Evolutionary conservation across 2,329 filamentous ascomycete genomes (phyloP), one percentile per base, ranked within the genome.

Genomic region (Diaporthe sp.): DNA sequence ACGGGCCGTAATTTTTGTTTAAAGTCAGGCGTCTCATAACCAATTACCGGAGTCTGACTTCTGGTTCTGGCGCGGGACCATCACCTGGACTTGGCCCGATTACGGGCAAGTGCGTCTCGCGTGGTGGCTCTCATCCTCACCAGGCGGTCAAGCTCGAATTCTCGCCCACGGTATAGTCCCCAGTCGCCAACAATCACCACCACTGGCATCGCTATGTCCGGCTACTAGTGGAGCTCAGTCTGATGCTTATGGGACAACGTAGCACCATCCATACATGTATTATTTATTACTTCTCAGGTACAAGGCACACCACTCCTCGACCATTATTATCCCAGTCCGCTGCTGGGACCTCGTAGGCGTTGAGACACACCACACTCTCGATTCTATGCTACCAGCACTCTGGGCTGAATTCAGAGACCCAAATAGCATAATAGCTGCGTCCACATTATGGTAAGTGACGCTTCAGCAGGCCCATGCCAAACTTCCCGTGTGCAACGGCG

Each of bases 371-470:
- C 17, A 37, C 15, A 6, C 31, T 58, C 55, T 34, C 31, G 3
- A 9, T 12, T 22, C 31, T n/a, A 9, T 31, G 31, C 31, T n/a
- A 22, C 12, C 20, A 22, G 55, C 4, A 20, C 22, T 20, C 20
- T 37, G 6, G n/a, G 31, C 31, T 37, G 31, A 4, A 5, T 57
- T 34, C 9, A 34, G 0, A 10, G 28, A 9, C 7, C 57, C 57
- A 31, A n/a, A 73, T 8, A 42, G 9, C 71, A 73, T 68, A 17
- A 74, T 58, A 39, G 39, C 57, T 10, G 47, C 47, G n/a, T 67
- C 72, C 2, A 67, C 51, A 42, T 51, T n/a, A 49, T 57, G 49
- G 39, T 34, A 58, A 37, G n/a, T 34, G 47, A 58, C 20, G 25
- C 57, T 17, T 17, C 2, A 37, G 49, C 47, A 68, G 37, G 8